Base-by-base conservation (phyloP, 2,329 filamentous ascomycete species). In the Sporothrix protearum region DNA sequence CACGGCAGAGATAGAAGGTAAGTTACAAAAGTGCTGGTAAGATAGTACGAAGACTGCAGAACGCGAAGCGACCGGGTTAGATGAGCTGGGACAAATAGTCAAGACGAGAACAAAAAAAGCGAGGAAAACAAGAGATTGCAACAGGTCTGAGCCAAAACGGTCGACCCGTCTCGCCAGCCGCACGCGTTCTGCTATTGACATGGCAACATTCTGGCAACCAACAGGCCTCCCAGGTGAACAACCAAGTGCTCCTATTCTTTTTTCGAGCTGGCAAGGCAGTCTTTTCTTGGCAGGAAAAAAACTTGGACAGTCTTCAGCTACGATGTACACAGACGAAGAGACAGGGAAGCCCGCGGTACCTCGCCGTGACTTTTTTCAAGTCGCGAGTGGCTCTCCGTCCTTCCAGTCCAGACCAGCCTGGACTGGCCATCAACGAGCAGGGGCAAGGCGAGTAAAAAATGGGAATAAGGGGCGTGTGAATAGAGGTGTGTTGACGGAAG, bases 321-420 rank as follows among this genome's bases (percentile, higher is more conserved):
- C 9, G n/a, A 25, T n/a, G n/a, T n/a, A n/a, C 28, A n/a, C 2
- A 36, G 14, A 61, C n/a, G 22, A 25, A 39, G 22, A 5, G 36
- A 42, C 59, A 63, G 36, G 59, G 36, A 63, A 28, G 59, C 36
- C 22, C 14, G 59, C n/a, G 59, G 36, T 63, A 63, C 59, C 36
- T 45, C n/a, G 59, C 14, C 0, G 59, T 14, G 25, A 63, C 59
- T 63, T 30, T 36, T 39, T 8, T 25, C n/a, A 22, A 53, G n/a
- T 10, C n/a, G 4, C 1, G 3, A 16, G 4, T 22, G 1, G 9
- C 1, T 42, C 12, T 36, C 30, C 36, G 55, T 59, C 55, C 1
- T 42, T 5, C 59, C 30, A 59, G 55, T 59, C 55, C 30, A 59
- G 55, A 30, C 55, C 16, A 16, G 55, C 55, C 55, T 59, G 30